Evolutionary conservation across 805 yeast genomes (phyloP).

Genomic region (Candida piceae): DNA sequence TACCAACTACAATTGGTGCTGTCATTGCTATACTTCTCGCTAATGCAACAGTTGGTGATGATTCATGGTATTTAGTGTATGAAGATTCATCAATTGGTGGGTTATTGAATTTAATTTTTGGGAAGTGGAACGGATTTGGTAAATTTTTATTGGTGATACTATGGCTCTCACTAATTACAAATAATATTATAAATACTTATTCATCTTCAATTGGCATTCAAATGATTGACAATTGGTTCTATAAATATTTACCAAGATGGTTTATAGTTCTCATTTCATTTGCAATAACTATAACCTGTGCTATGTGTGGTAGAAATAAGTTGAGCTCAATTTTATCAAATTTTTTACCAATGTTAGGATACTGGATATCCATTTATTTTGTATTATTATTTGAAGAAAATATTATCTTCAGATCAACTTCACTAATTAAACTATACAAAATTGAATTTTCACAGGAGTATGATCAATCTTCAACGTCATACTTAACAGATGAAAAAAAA

Average conservation of each 20-base stretch:
- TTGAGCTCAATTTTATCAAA: slow-evolving; percentile 71
- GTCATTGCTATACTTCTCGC: slow-evolving; percentile 68
- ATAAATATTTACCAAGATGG: slow-evolving; percentile 73
- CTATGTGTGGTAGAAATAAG: slow-evolving; percentile 70
- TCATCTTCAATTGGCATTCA: slow-evolving; percentile 80
- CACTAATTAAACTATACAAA: slow-evolving; percentile 34
- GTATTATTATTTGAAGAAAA: slow-evolving; percentile 71
- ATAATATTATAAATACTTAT: slow-evolving; percentile 75
- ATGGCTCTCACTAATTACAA: slow-evolving; percentile 71
- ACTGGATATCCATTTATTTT: slow-evolving; percentile 83
- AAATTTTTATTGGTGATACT: slow-evolving; percentile 67
- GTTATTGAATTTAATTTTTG: slow-evolving; percentile 55
- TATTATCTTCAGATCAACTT: slow-evolving; percentile 54
- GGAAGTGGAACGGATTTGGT: slow-evolving; percentile 72
- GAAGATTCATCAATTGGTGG: slow-evolving; percentile 69
- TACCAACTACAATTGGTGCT: slow-evolving; percentile 77
- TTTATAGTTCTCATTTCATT: slow-evolving; percentile 63
- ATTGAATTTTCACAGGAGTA: no score
- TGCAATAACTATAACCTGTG: slow-evolving; percentile 58
- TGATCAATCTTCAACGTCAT: no score
- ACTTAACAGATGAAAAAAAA: no score
- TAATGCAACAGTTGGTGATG: slow-evolving; percentile 53
- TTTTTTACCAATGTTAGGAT: slow-evolving; percentile 86
- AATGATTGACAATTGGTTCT: slow-evolving; percentile 42
- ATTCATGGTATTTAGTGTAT: slow-evolving; percentile 56